Evolutionary conservation across 2,329 filamentous ascomycete genomes (phyloP).

Genomic region (Epicoccum sorghinum): DNA sequence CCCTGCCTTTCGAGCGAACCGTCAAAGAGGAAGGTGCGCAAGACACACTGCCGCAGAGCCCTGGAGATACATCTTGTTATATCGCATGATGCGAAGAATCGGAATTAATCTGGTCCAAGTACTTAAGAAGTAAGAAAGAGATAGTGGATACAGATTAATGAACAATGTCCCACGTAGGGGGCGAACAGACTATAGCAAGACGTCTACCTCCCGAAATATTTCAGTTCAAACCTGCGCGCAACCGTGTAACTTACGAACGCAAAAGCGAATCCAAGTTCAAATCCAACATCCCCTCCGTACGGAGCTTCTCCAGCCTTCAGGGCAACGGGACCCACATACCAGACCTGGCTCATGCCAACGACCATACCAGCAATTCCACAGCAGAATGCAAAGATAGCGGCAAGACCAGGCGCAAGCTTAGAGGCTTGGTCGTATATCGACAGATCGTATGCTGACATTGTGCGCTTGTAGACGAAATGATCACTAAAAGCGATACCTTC

Average conservation of each 20-base stretch:
- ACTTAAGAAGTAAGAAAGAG: no score
- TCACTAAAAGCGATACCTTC: conserved; percentile 69
- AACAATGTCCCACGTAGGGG: no score
- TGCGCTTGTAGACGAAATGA: conserved; percentile 71
- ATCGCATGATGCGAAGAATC: no score
- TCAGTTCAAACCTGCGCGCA: conserved; percentile 2
- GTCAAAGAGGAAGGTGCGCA: conserved; percentile 9
- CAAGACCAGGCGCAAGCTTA: conserved; percentile 67
- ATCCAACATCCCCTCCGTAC: conserved; percentile 6
- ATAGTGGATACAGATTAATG: no score
- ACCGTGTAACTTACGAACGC: conserved; percentile 4
- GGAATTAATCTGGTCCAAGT: no score
- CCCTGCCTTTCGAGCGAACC: conserved; percentile 24
- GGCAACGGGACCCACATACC: conserved; percentile 71
- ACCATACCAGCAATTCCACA: conserved; percentile 70
- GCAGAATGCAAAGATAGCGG: conserved; percentile 67
- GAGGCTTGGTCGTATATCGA: conserved; percentile 63
- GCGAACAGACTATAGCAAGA: not conserved
- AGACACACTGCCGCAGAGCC: no score
- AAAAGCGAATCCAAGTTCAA: conserved; percentile 8
- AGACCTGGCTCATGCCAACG: conserved; percentile 72
- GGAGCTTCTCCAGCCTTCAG: conserved; percentile 58
- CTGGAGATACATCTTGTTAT: no score
- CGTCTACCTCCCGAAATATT: not conserved
- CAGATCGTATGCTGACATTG: conserved; percentile 64